A percentile compares a stretch with the other conserved stretches of the same genome.
Conservation (phyloP, 345 rosid genomes). For the Passiflora organensis region DNA sequence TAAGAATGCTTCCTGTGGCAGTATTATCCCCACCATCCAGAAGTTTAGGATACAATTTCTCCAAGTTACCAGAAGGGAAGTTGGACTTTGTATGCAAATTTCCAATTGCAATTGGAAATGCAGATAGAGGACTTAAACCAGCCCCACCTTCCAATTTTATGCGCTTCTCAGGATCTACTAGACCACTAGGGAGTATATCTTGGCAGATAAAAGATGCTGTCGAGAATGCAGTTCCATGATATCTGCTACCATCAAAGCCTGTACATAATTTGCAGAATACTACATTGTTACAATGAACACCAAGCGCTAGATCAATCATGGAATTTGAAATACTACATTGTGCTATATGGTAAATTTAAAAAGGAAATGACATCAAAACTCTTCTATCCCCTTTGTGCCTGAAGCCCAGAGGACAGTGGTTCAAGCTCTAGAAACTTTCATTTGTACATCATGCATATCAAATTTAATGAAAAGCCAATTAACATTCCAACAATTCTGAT, state of each 20-base stretch:
- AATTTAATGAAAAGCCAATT: too few relatives aligned
- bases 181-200: conserved; percentile 38
- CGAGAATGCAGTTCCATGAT: conserved; percentile 25
- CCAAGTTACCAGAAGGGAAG: conserved; percentile 26
- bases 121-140: conserved; percentile 24
- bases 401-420: too few relatives aligned
- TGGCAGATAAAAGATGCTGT: conserved; percentile 52
- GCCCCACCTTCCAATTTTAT: conserved; percentile 49
- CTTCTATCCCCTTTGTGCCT: too few relatives aligned
- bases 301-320: too few relatives aligned
- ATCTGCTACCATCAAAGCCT: conserved; percentile 37
- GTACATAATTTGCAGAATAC: neutral
- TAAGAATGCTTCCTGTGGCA: conserved; percentile 24
- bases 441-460: too few relatives aligned
- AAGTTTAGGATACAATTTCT: conserved; percentile 28
- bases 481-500: too few relatives aligned
- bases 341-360: too few relatives aligned
- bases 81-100: conserved; percentile 28
- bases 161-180: conserved; percentile 33
- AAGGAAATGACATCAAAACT: too few relatives aligned
- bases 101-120: conserved; percentile 31
- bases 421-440: too few relatives aligned
- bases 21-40: conserved; percentile 26
- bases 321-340: too few relatives aligned
- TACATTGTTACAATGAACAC: too few relatives aligned